Conservation (phyloP, 148 eudicot species). For the Arbutus unedo region DNA sequence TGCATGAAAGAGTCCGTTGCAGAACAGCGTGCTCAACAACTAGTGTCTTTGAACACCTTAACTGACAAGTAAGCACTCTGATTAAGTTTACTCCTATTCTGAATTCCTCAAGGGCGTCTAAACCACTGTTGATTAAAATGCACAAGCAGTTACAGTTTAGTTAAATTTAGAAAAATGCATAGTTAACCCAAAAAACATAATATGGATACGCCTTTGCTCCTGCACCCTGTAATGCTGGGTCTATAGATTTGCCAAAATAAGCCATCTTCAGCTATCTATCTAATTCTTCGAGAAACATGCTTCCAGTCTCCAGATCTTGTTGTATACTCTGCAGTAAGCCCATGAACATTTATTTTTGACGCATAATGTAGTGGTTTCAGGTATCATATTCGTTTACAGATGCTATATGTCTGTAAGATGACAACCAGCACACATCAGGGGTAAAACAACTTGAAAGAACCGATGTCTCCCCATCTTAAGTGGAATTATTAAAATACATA, state of each 20-base stretch:
- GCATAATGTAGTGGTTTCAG: neutral
- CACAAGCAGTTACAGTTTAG: neutral
- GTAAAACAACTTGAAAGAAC: neutral
- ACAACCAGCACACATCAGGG: neutral
- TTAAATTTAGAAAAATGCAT: neutral
- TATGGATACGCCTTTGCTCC: conserved; percentile 47
- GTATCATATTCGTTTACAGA: neutral
- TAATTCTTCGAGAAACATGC: conserved; percentile 6
- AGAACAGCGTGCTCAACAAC: neutral
- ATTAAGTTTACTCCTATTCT: neutral
- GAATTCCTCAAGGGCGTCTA: conserved; percentile 6
- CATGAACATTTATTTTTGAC: neutral
- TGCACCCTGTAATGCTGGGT: conserved; percentile 36
- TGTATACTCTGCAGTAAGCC: conserved; percentile 18
- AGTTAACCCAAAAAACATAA: neutral
- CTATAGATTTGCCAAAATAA: conserved; percentile 26
- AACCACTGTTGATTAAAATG: neutral
- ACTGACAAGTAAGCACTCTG: neutral
- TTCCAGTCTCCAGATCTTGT: neutral
- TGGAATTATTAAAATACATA: neutral
- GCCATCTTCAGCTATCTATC: conserved; percentile 30
- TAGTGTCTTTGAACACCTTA: neutral
- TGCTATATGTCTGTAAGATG: neutral
- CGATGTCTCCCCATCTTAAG: neutral
- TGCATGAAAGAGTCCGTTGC: neutral